Conservation (phyloP, 2,329 filamentous ascomycete genomes). For the Colletotrichum karsti region DNA sequence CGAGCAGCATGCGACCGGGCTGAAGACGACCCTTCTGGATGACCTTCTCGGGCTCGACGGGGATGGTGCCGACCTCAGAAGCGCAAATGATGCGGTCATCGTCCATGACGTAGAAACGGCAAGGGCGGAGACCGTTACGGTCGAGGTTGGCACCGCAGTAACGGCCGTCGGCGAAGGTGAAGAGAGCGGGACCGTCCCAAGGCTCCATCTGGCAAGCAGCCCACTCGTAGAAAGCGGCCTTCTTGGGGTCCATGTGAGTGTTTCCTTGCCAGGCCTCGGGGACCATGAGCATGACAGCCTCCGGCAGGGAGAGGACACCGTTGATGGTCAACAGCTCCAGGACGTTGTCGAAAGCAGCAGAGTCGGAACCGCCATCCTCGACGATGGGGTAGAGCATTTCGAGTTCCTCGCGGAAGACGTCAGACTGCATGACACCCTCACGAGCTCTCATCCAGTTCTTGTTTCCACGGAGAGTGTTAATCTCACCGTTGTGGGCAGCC, state of each 20-base stretch:
- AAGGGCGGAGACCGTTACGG: constrained; percentile 93
- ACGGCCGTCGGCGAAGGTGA: constrained; percentile 95
- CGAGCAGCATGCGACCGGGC: constrained; percentile 94
- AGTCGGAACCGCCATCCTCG: constrained; percentile 96
- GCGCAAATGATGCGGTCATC: constrained; percentile 98
- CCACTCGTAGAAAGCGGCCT: constrained; percentile 98
- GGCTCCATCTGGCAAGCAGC: constrained; percentile 99
- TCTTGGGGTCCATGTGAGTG: constrained; percentile 88
- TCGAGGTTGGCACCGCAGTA: constrained; percentile 98
- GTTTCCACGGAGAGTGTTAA: constrained; percentile 96
- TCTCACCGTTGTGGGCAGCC: constrained; percentile 98
- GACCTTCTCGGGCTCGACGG: constrained; percentile 87
- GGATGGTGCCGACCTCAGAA: constrained; percentile 94
- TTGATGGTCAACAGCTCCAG: constrained; percentile 94
- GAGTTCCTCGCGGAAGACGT: constrained; percentile 91
- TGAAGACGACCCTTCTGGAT: constrained; percentile 94
- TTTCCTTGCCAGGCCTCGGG: constrained; percentile 98
- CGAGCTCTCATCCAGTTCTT: constrained; percentile 99
- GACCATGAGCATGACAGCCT: constrained; percentile 98
- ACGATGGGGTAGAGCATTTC: constrained; percentile 93
- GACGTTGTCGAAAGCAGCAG: constrained; percentile 96
- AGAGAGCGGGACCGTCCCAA: constrained; percentile 96
- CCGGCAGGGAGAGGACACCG: constrained; percentile 91
- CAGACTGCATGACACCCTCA: constrained; percentile 93
- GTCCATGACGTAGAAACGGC: constrained; percentile 96